A percentile compares a stretch with the other conserved stretches of the same genome.
Conservation (phyloP, 2,329 filamentous ascomycete species). For the Xylariaceae sp. region DNA sequence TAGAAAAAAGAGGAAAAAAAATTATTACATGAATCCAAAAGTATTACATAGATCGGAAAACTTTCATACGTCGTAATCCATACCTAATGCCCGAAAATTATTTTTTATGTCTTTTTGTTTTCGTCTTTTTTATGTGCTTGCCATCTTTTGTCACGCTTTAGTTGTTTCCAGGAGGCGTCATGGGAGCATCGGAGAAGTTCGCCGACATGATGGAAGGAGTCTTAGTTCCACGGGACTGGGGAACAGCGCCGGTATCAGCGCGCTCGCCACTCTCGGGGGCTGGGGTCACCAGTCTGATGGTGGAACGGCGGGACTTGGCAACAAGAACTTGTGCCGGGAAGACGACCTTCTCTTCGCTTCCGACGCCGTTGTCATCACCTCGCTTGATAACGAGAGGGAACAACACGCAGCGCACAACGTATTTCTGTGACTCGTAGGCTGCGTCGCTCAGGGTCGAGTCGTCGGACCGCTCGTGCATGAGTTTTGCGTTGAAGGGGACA, state of each 20-base stretch:
- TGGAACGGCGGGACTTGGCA: constrained; percentile 44
- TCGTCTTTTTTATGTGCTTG: background rate
- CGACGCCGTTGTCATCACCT: constrained; percentile 79
- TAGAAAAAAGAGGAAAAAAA: background rate
- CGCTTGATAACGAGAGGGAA: constrained; percentile 97
- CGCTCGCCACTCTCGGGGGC: constrained; percentile 33
- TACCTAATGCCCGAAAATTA: background rate
- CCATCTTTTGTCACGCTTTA: constrained; percentile 1
- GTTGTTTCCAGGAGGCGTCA: constrained; percentile 16
- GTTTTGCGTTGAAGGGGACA: constrained; percentile 82
- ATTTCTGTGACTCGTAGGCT: constrained; percentile 68
- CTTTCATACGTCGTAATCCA: background rate
- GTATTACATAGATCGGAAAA: background rate
- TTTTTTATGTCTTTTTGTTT: background rate
- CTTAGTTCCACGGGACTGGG: constrained; percentile 28
- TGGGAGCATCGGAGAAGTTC: constrained; percentile 19
- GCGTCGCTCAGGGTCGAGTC: constrained; percentile 61
- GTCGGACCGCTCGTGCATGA: constrained; percentile 90
- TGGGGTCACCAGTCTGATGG: constrained; percentile 39
- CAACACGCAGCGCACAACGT: constrained; percentile 83
- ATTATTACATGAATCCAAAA: background rate
- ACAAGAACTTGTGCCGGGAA: constrained; percentile 92
- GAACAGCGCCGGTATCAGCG: constrained; percentile 44
- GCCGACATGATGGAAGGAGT: constrained; percentile 24
- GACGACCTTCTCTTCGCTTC: constrained; percentile 92